Evolutionary conservation across 148 eudicot species (phyloP), one percentile per base, ranked within the genome.

Genomic region (Silene latifolia): DNA sequence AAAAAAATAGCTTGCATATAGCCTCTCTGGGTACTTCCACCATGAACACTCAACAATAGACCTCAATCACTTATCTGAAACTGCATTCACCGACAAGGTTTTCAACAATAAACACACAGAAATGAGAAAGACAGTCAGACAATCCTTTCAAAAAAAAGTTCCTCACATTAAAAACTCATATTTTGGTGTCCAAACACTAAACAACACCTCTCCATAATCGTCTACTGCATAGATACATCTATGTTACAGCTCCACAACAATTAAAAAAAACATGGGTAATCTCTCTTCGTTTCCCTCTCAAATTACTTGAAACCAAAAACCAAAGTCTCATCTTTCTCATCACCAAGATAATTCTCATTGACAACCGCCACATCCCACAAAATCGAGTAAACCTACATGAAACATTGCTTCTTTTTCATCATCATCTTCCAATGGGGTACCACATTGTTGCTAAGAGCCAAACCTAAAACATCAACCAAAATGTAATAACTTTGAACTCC

Each of bases 401-500:
- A 29, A 59, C 42, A 18, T 19, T 72, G 42, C 20, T 53, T 19
- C 21, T 11, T 53, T 23, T 18, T 63, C 24, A 29, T 46, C 24
- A 29, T 46, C 17, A 23, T 8, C 13, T 73, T 74, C 47, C 10
- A 27, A 13, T 18, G 44, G 17, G 14, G 25, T 44, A 27, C 46
- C 60, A 46, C 24, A 68, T 15, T 27, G n/a, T 20, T 48, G 39
- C 23, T 4, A 51, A 2, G 23, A 27, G 62, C 20, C 32, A 57
- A 47, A 69, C 32, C 72, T 10, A 3, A 20, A 61, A 57, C 61
- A 39, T 13, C 21, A 42, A 21, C 20, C 42, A 44, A 72, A 71
- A 69, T 42, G 71, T 56, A 75, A 69, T 54, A 64, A 42, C 57
- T 27, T 29, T 9, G 8, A 69, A 44, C 63, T 9, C 4, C 75